These are phyloP conservation scores for Diplodia mutila DNA, from an alignment of 2,329 filamentous ascomycete genomes.

Conservation along the genomic window DNA sequence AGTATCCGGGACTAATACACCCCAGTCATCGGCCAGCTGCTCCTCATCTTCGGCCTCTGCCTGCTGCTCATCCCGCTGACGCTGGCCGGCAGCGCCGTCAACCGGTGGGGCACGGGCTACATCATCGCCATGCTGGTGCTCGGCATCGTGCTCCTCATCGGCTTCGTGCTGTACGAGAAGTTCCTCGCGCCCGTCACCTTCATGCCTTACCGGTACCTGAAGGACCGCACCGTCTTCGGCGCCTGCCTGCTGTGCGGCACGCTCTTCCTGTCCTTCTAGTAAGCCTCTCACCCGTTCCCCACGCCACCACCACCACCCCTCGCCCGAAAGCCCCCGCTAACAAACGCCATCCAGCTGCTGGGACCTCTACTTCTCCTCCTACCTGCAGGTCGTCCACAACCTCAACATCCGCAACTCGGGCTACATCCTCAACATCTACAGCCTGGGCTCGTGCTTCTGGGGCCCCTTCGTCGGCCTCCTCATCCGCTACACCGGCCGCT, in stretches of 20 bases:
- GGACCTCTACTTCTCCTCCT: constrained; percentile 40
- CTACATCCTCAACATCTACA: constrained; percentile 37
- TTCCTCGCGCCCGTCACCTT: constrained; percentile 47
- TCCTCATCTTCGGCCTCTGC: constrained; percentile 61
- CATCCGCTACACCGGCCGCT: constrained; percentile 27
- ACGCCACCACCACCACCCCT: background rate
- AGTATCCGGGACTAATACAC: constrained; percentile 24
- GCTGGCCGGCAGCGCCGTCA: constrained; percentile 42
- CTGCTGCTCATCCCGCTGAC: constrained; percentile 69
- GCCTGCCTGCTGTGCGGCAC: constrained; percentile 51
- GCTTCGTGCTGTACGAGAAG: constrained; percentile 43
- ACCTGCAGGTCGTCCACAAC: constrained; percentile 37
- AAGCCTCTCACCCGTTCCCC: background rate
- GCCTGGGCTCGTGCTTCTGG: constrained; percentile 34
- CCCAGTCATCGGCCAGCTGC: constrained; percentile 55
- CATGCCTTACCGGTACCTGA: constrained; percentile 52
- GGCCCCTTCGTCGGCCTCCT: constrained; percentile 29
- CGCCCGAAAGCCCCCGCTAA: too few species aligned
- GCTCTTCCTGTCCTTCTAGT: constrained; percentile 28
- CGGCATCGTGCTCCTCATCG: constrained; percentile 40
- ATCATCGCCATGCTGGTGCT: constrained; percentile 46
- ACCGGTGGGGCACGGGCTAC: constrained; percentile 46
- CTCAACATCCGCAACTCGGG: constrained; percentile 30
- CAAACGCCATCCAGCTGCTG: constrained; percentile 33
- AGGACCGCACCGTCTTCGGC: constrained; percentile 59